Evolutionary conservation across 2,329 filamentous ascomycete species (phyloP).

Genomic region (Botrytis porri): DNA sequence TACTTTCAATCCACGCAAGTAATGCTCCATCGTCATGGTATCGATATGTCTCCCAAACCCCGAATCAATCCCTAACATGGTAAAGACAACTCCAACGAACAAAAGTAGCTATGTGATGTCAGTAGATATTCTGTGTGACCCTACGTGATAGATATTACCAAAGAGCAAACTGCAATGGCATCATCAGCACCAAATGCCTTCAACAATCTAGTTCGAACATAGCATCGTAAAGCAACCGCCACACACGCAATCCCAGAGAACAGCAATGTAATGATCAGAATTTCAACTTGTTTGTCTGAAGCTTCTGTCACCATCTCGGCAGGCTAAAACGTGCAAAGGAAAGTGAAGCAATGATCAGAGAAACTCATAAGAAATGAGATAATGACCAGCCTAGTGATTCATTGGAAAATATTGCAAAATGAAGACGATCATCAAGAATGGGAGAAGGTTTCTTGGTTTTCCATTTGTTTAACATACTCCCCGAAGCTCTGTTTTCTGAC

Average conservation of each 20-base stretch:
- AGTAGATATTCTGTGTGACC: neutral
- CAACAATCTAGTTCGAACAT: constrained; percentile 45
- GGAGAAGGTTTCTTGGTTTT: neutral
- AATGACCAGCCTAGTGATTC: neutral
- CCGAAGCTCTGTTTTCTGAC: neutral
- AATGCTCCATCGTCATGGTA: constrained; percentile 17
- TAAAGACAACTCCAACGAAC: constrained; percentile 24
- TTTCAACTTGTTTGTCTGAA: constrained; percentile 12
- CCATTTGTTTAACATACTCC: neutral
- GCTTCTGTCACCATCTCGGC: constrained; percentile 8
- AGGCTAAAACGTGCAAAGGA: neutral
- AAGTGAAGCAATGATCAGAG: neutral
- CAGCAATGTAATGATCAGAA: constrained; percentile 26
- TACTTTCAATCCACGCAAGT: constrained; percentile 27
- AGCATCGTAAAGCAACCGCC: constrained; percentile 44
- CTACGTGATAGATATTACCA: constrained; percentile 40
- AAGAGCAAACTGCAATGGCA: constrained; percentile 46
- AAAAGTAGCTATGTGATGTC: constrained; percentile 24
- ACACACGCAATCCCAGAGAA: constrained; percentile 42
- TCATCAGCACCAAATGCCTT: constrained; percentile 47
- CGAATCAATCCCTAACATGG: constrained; percentile 25
- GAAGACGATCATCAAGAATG: neutral
- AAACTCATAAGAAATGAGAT: neutral
- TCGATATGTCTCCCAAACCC: constrained; percentile 29
- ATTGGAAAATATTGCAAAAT: neutral